Base-by-base conservation (phyloP, 2,329 filamentous ascomycete species). In the Acrocalymma vagum region DNA sequence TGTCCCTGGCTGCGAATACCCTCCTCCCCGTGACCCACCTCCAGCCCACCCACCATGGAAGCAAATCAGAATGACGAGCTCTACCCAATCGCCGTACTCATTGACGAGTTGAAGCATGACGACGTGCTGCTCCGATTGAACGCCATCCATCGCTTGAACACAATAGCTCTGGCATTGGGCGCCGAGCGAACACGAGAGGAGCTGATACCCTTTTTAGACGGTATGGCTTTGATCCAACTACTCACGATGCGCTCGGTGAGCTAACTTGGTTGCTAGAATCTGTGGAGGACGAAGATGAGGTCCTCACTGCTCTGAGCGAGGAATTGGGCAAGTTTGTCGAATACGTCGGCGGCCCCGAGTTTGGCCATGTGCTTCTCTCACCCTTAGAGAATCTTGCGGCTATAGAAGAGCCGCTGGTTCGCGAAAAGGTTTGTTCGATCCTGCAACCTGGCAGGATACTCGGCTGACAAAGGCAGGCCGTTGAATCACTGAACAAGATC, bases 21-120 rank as follows among this genome's bases (percentile, higher is more conserved):
- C 42, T 33, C 29, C 48, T 35, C 16, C 44, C 49, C 42, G 36
- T 50, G 45, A 49, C 53, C 50, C 50, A 51, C 46, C 45, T 41
- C 30, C 38, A 53, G 33, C 39, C 45, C 53, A 29, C 42, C 48
- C 58, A 65, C 35, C 54, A 97, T 97, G 93, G 90, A 96, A 78
- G 87, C 87, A 77, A 89, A 87, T 76, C 85, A 93, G 79, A 95
- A 87, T 74, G 94, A 99, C 78, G 95, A 97, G 86, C 91, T 99
- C 68, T 99, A 97, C 76, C 94, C 94, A 72, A 99, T 99, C 80
- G 94, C 95, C 70, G 94, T 99, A 61, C 86, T 99, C 76, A 99
- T 99, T 76, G 94, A 99, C 75, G 94, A 99, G 84, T 83, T 99
- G 69, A 99, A 99, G 93, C 94, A 99, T 75, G 94, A 99, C 72